Conservation (phyloP, 2,329 filamentous ascomycete species). For the Alternaria triticina region DNA sequence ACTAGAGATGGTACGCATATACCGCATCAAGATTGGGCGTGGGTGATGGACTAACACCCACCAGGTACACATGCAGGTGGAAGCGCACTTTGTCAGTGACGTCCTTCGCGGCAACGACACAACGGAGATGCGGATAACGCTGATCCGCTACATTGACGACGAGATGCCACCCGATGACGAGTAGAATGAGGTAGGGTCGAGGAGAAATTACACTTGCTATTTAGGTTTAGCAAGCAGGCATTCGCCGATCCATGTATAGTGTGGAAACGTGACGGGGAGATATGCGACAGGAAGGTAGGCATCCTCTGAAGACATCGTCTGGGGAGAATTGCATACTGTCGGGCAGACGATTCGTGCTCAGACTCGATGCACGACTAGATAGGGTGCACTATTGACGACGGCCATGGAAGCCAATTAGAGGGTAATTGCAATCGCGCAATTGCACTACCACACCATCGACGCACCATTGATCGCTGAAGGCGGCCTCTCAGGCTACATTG, state of each 20-base stretch:
- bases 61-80: conserved; percentile 93
- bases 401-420: conserved; percentile 5
- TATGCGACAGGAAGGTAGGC: not conserved
- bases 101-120: conserved; percentile 91
- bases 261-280: not conserved
- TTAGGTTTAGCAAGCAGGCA: not conserved
- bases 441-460: conserved; percentile 6
- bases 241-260: not conserved
- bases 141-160: conserved; percentile 95
- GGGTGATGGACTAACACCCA: conserved; percentile 5
- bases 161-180: conserved; percentile 97
- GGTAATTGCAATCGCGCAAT: conserved; percentile 11
- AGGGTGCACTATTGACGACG: conserved; percentile 8
- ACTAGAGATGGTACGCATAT: conserved; percentile 80
- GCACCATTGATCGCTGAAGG: not conserved
- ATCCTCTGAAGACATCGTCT: not conserved
- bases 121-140: conserved; percentile 92
- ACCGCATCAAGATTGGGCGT: not conserved
- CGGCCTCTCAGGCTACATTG: not conserved
- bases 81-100: conserved; percentile 95
- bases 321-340: conserved; percentile 1
- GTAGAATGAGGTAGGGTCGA: conserved; percentile 53
- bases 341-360: not conserved
- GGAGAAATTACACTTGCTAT: not conserved
- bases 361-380: not conserved